Conservation (phyloP, 192 early-diverging fungal species). For the Coemansia biformis region DNA sequence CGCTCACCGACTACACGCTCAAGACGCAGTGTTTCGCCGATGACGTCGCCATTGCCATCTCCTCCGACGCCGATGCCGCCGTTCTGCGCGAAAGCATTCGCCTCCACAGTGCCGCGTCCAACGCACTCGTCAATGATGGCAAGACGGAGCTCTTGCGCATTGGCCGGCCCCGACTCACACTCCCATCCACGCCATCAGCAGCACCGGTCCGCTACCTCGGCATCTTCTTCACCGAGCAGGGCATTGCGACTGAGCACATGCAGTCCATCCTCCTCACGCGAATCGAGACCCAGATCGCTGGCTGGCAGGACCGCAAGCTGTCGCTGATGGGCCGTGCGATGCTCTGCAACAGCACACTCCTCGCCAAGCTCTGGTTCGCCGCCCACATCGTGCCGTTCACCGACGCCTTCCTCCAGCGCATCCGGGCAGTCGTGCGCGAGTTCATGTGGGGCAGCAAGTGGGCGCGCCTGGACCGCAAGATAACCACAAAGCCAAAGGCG, state of each 20-base stretch:
- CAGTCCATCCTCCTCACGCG: neutral
- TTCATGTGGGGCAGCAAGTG: too few species aligned
- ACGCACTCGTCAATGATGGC: constrained; percentile 5
- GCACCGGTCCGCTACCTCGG: constrained; percentile 2
- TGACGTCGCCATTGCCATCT: too few species aligned
- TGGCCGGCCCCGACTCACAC: neutral
- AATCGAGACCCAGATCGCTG: neutral
- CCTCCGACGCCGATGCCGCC: constrained; percentile 5
- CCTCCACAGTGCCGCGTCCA: neutral
- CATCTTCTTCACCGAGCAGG: constrained; percentile 3
- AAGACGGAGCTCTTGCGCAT: constrained; percentile 12
- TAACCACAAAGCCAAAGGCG: too few species aligned
- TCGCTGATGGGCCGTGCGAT: constrained; percentile 2
- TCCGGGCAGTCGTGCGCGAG: too few species aligned
- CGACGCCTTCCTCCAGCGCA: too few species aligned
- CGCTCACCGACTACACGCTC: too few species aligned
- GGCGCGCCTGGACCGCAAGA: too few species aligned
- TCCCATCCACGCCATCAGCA: neutral
- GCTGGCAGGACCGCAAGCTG: neutral
- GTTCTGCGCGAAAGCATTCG: too few species aligned
- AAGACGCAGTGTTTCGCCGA: too few species aligned
- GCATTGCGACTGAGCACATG: constrained; percentile 1
- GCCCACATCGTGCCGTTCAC: too few species aligned
- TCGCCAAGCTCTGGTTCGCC: too few species aligned
- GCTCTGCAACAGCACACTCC: neutral